These are phyloP conservation scores for Mycena venus DNA, from an alignment of 768 basidiomycete species.

Conservation along the genomic window DNA sequence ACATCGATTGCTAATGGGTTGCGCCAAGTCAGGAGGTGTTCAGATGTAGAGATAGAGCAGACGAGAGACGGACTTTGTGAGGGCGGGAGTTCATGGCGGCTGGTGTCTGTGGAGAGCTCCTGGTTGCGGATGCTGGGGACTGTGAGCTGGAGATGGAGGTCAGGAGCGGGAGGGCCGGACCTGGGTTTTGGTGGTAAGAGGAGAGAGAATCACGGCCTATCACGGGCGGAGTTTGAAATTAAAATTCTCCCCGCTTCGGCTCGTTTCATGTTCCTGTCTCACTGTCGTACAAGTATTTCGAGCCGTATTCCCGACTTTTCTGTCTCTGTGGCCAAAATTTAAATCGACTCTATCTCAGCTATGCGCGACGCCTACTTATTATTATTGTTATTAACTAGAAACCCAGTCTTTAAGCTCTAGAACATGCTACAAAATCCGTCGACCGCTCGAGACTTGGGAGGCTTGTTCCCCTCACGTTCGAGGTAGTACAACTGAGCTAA, in stretches of 20 bases:
- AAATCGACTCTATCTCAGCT: too few species aligned
- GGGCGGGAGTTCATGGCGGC: conserved; percentile 78
- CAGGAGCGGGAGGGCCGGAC: conserved; percentile 33
- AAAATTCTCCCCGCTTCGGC: not conserved
- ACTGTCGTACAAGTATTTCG: too few species aligned
- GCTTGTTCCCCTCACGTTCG: too few species aligned
- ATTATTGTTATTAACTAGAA: too few species aligned
- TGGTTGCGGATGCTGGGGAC: conserved; percentile 22
- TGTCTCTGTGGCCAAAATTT: too few species aligned
- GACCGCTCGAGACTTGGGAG: too few species aligned
- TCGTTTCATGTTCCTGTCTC: not conserved
- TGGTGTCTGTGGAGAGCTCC: conserved; percentile 34
- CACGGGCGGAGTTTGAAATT: conserved; percentile 13
- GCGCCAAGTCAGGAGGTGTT: conserved; percentile 2
- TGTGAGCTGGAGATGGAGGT: conserved; percentile 32
- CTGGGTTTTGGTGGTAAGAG: conserved; percentile 27
- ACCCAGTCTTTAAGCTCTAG: too few species aligned
- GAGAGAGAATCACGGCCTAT: not conserved
- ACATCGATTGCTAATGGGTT: conserved; percentile 85
- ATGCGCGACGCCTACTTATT: too few species aligned
- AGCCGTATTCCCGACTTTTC: too few species aligned
- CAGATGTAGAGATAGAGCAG: not conserved
- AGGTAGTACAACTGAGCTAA: too few species aligned
- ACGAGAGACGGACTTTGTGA: conserved; percentile 65
- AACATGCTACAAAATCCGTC: too few species aligned